Evolutionary conservation across 495 filamentous ascomycete genomes (phyloP), one percentile per base, ranked within the genome.

Genomic region (Xylaria telfairii): DNA sequence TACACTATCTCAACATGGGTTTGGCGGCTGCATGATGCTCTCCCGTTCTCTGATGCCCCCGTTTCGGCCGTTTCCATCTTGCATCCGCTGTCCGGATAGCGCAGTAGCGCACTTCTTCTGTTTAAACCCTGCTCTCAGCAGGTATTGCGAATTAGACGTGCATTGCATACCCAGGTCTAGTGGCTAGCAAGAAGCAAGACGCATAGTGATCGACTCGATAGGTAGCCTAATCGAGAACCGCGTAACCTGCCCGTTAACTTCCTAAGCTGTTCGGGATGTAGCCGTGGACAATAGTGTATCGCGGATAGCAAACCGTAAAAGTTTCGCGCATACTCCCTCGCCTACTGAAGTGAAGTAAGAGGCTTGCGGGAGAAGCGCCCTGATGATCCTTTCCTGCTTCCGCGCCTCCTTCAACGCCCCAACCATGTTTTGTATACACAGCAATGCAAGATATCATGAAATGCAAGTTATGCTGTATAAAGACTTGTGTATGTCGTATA

Each of bases 131-230:
- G 49, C 60, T 19, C 41, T 12, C 41, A n/a, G 41, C 61, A 47
- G 42, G 39, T 62, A 54, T 57, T 21, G 60, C 37, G 61, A 65
- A 63, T 64, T 70, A 70, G 64, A 70, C 68, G 61, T 70, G 68
- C 68, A 70, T 70, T 56, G 68, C 60, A 70, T 68, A 21, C 65
- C 34, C 65, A 67, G 49, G 34, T 44, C 21, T 56, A 57, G 47
- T 57, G 24, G 49, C 34, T 19, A 15, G 15, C 24, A 24, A 42
- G 10, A 34, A 39, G 26, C 44, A 49, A 51, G 62, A 51, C 10
- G 44, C 24, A 30, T 65, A 42, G 47, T 54, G 67, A 69, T 69
- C 54, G 67, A 53, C 67, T 60, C 13, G 51, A 42, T 39, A n/a
- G 44, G 26, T 69, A 42, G 34, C 67, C 67, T 42, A 63, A 51